Base-by-base conservation (phyloP, 345 rosid genomes). In the Microcos paniculata region DNA sequence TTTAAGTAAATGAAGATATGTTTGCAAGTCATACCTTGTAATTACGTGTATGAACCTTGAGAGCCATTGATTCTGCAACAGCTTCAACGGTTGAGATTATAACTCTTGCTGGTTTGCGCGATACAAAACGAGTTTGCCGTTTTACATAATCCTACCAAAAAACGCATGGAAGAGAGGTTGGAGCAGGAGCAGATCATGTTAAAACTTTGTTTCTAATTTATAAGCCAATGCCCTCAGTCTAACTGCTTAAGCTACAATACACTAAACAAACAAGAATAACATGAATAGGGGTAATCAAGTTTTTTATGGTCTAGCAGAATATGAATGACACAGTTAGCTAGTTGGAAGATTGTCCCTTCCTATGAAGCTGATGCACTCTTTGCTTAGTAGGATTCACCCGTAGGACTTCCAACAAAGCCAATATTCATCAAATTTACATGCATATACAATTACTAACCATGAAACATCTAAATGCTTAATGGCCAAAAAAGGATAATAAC, bases 71-170 rank as follows among this genome's bases (percentile, higher is more conserved):
- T 79, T 81, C 74, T 8, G 97, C 96, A 86, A 85, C 93, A 77
- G 84, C 86, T 84, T 90, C 94, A 76, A 91, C 83, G 1, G 84
- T 82, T 74, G 96, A 87, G 70, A 90, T 79, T 81, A 96, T 88
- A 51, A 70, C 90, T 72, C 82, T 87, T 30, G 98, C 92, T 26
- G 91, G 88, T 65, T 82, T 82, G 68, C 89, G 84, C 72, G 96
- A 94, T 35, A 94, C 93, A 83, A 92, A 92, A 75, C 96, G 96
- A 28, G 98, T 94, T 85, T 92, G 98, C 72, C 91, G 80, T 78
- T 87, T 92, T 48, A 92, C 82, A 79, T 76, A 88, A 82, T 94
- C 98, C 96, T 94, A 87, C 71, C 5, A 77, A 66, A 51, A 65
- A 74, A 76, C 23, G 16, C 9, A 3, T 26, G 57, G 66, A 77